These are phyloP conservation scores for Mangifera indica DNA, from an alignment of 345 rosid species.

Conservation along the genomic window DNA sequence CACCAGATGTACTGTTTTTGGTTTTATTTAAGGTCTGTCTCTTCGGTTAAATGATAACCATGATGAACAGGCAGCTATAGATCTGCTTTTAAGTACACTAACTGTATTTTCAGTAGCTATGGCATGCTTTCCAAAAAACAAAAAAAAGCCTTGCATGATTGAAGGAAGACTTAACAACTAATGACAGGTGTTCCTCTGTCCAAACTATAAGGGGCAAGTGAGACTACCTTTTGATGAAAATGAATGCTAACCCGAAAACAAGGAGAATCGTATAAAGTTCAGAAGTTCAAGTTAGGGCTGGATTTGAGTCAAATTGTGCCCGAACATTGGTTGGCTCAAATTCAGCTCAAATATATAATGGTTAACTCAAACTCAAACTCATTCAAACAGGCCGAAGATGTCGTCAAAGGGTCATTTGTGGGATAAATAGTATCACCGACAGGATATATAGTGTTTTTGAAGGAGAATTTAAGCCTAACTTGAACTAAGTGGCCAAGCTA, in stretches of 20 bases:
- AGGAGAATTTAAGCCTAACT: no score
- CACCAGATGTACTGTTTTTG: neutral
- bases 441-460: no score
- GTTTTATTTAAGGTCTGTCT: conserved; percentile 6
- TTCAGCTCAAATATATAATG: no score
- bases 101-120: neutral
- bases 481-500: no score
- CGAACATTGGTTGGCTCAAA: no score
- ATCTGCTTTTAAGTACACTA: neutral
- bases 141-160: neutral
- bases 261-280: neutral
- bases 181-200: conserved; percentile 1
- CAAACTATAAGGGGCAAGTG: neutral
- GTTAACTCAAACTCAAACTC: no score
- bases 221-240: neutral
- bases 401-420: no score
- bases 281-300: neutral
- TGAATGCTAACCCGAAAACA: conserved; percentile 2
- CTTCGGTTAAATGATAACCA: neutral
- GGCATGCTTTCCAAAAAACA: conserved; percentile 1
- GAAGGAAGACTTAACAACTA: neutral
- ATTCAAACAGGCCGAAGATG: no score
- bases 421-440: no score
- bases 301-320: no score
- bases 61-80: neutral